Base-by-base conservation (phyloP, 1,284 basidiomycete genomes). In the Fistulina hepatica region DNA sequence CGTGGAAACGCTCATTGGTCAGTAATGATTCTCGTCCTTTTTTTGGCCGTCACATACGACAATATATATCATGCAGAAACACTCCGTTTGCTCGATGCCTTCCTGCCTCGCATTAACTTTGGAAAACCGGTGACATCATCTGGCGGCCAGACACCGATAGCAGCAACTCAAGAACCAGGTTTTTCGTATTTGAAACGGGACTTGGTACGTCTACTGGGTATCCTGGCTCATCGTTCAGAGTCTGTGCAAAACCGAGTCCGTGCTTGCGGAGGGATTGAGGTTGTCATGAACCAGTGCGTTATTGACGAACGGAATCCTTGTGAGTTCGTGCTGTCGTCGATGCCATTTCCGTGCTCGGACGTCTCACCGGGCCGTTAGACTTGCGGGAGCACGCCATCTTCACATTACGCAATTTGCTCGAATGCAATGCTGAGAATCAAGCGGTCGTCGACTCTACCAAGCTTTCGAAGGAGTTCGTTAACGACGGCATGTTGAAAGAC, bases 291-390 rank as follows among this genome's bases (percentile, higher is more conserved):
- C 48, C 64, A 91, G 61, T 93, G 88, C 55, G 84, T 88, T 16
- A 67, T 90, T 19, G 90, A 95, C 54, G 89, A 92, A 49, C 63
- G 79, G 41, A 94, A 93, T 57, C 86, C 89, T 27, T 92, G 90
- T 93, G 54, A 44, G 61, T 54, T 33, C 35, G 17, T 17, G 9
- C 35, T 43, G 32, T 33, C 40, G 32, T 43, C 19, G 17, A 33
- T 20, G 28, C 40, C 10, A 17, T 20, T 36, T 19, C 32, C 34
- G 24, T 46, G 28, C 43, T 36, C 15, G 33, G 33, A 40, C 37
- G 37, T 22, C 36, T 41, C 24, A 43, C 35, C 16, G 15, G 12
- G 13, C 24, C 21, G 19, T 15, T 51, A 92, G 90, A 88, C 60
- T 62, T 95, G 33, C 76, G 88, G 25, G 91, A 94, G 57, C 85